Conservation (phyloP, 2,329 filamentous ascomycete genomes). For the Fusarium sp. region DNA sequence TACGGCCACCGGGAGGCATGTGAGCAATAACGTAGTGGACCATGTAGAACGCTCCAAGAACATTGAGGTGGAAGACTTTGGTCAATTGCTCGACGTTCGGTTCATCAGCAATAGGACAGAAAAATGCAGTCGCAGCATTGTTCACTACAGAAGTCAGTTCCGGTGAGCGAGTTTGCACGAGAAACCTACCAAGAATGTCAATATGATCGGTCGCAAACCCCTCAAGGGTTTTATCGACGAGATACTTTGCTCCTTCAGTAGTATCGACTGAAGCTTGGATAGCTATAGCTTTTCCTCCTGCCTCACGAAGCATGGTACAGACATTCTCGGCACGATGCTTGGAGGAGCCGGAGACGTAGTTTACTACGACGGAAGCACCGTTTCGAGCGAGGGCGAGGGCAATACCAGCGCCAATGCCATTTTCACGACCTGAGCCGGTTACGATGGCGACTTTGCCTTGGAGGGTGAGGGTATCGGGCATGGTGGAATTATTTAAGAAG, state of each 20-base stretch:
- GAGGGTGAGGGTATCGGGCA: conserved; percentile 51
- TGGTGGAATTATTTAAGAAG: not conserved
- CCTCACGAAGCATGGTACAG: conserved; percentile 42
- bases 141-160: conserved; percentile 45
- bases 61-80: conserved; percentile 48
- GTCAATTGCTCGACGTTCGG: conserved; percentile 40
- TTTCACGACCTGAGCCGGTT: conserved; percentile 57
- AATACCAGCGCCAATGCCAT: conserved; percentile 57
- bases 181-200: conserved; percentile 52
- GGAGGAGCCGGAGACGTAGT: conserved; percentile 52
- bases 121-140: conserved; percentile 48
- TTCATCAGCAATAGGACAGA: conserved; percentile 32
- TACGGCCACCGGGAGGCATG: conserved; percentile 49
- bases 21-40: conserved; percentile 48
- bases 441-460: conserved; percentile 56
- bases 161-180: fast-evolving
- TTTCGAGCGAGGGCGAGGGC: conserved; percentile 53
- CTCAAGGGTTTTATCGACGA: conserved; percentile 50
- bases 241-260: conserved; percentile 44
- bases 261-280: conserved; percentile 50
- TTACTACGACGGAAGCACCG: conserved; percentile 53
- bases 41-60: conserved; percentile 50
- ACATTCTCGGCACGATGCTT: conserved; percentile 46
- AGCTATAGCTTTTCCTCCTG: conserved; percentile 46
- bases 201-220: conserved; percentile 50